These are phyloP conservation scores for Pseudocercospora pini-densiflorae DNA, from an alignment of 2,329 filamentous ascomycete genomes.

Conservation along the genomic window DNA sequence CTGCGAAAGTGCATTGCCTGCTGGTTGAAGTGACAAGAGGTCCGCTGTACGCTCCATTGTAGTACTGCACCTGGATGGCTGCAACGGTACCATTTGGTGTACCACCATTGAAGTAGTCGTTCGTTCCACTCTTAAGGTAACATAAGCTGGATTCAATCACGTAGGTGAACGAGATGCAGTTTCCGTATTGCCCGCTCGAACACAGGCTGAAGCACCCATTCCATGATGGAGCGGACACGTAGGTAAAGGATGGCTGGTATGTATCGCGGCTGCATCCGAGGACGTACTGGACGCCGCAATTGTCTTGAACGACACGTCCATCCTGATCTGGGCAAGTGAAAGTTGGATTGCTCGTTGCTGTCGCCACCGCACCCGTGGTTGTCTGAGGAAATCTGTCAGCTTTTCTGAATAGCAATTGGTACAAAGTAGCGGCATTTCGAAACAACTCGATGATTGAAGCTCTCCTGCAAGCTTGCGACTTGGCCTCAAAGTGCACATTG, in stretches of 20 bases:
- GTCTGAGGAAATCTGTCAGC: not conserved
- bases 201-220: slow-evolving; percentile 7
- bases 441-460: too few relatives aligned
- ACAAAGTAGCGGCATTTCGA: too few relatives aligned
- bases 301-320: slow-evolving; percentile 15
- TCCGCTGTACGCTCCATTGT: slow-evolving; percentile 3
- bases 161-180: slow-evolving; percentile 5
- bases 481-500: too few relatives aligned
- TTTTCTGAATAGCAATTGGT: too few relatives aligned
- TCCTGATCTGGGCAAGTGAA: slow-evolving; percentile 9
- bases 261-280: slow-evolving; percentile 9
- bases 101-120: slow-evolving; percentile 6
- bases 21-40: not conserved
- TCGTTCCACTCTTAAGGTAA: slow-evolving; percentile 9
- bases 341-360: not conserved
- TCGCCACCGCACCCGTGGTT: not conserved
- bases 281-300: slow-evolving; percentile 14
- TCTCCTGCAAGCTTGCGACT: too few relatives aligned
- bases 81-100: not conserved
- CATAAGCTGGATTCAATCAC: not conserved
- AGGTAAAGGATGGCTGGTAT: not conserved
- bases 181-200: slow-evolving; percentile 10
- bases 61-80: slow-evolving; percentile 11
- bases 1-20: not conserved
- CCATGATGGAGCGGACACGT: not conserved